A percentile compares a stretch with the other conserved stretches of the same genome.
These are phyloP conservation scores for Sclerotinia trifoliorum DNA, from an alignment of 2,329 filamentous ascomycete species.

Conservation along the genomic window DNA sequence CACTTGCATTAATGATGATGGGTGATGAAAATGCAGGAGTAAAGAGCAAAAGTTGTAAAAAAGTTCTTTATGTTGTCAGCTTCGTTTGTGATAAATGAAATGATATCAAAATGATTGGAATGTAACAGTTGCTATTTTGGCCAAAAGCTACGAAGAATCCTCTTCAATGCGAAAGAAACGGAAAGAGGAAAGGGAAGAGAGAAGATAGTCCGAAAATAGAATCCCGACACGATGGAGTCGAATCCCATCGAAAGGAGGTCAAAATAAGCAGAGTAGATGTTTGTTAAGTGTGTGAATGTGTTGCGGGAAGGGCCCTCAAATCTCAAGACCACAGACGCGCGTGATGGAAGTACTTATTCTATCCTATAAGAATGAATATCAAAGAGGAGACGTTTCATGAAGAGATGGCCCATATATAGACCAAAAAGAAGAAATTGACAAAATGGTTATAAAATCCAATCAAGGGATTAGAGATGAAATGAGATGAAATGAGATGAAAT, in stretches of 20 bases:
- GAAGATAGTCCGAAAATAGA: slow-evolving; percentile 7
- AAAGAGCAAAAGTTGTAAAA: neutral
- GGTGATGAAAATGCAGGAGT: slow-evolving; percentile 9
- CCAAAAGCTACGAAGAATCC: neutral
- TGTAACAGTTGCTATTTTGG: slow-evolving; percentile 6
- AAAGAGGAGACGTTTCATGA: slow-evolving; percentile 1
- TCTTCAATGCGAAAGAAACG: neutral
- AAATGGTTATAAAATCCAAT: neutral
- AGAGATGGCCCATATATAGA: neutral
- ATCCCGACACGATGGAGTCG: slow-evolving; percentile 6
- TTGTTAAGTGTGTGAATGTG: neutral
- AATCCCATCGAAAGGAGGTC: slow-evolving; percentile 8
- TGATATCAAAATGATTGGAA: slow-evolving; percentile 18
- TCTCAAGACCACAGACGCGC: slow-evolving; percentile 18
- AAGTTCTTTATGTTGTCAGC: neutral
- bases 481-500: neutral
- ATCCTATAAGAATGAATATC: neutral
- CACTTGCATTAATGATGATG: neutral
- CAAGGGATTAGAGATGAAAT: neutral
- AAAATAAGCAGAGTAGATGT: slow-evolving; percentile 6
- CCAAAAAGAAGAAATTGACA: neutral
- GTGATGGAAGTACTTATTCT: slow-evolving; percentile 2
- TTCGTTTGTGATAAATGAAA: slow-evolving; percentile 10
- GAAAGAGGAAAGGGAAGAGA: neutral
- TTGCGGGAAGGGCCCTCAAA: slow-evolving; percentile 19